These are phyloP conservation scores for Globisporangium parvum DNA, from an alignment of 352 stramenopile species.

Conservation along the genomic window DNA sequence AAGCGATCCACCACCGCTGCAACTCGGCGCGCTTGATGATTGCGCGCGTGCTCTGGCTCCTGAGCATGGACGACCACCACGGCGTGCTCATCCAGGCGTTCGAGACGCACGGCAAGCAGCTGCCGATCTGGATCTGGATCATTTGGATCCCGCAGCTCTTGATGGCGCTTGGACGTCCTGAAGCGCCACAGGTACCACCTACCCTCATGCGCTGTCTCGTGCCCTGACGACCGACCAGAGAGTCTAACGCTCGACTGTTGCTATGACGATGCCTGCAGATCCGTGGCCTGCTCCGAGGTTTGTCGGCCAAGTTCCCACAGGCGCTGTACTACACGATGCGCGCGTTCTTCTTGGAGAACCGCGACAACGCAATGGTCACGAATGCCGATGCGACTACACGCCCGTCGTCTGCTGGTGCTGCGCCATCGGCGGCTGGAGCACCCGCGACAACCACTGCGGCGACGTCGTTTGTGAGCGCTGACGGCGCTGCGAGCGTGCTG, in stretches of 20 bases:
- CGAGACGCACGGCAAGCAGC: constrained; percentile 90
- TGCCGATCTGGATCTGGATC: constrained; percentile 98
- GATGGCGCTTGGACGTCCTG: constrained; percentile 89
- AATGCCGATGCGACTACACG: constrained; percentile 20
- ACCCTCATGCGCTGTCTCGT: background rate
- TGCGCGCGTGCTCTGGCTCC: constrained; percentile 86
- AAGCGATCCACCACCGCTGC: constrained; percentile 89
- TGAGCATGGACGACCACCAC: constrained; percentile 84
- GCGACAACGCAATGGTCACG: constrained; percentile 81
- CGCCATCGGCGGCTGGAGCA: constrained; percentile 9
- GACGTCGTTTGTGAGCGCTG: constrained; percentile 3
- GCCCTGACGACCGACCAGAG: too few relatives aligned
- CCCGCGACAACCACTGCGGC: constrained; percentile 4
- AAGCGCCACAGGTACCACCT: constrained; percentile 68
- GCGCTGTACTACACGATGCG: constrained; percentile 98
- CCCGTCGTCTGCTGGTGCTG: constrained; percentile 12
- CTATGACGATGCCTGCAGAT: constrained; percentile 33
- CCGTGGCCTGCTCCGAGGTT: constrained; percentile 65
- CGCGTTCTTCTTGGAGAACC: constrained; percentile 96
- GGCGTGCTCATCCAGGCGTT: constrained; percentile 83
- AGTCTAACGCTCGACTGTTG: background rate
- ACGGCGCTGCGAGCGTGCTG: constrained; percentile 16
- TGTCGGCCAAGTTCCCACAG: constrained; percentile 94
- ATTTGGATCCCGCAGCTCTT: constrained; percentile 98
- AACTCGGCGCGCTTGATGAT: constrained; percentile 88